Evolutionary conservation across 2,329 filamentous ascomycete species (phyloP).

Genomic region (Stagonosporopsis chrysanthemi): DNA sequence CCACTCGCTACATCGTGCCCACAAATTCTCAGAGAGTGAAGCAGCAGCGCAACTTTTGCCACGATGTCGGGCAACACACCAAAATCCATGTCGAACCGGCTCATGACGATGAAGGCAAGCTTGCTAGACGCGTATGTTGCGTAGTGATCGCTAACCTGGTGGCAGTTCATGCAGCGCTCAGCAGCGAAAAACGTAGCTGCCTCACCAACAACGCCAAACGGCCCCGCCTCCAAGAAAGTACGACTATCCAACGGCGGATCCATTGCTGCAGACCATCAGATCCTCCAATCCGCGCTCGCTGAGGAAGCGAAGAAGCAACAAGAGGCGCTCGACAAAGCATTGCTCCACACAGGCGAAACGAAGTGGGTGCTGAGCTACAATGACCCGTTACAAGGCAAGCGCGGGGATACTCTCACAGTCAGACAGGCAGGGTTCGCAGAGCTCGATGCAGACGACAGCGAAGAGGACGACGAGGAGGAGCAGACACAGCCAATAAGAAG

Average conservation of each 20-base stretch:
- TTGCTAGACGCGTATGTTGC: neutral
- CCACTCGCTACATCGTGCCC: neutral
- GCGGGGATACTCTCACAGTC: slow-evolving; percentile 56
- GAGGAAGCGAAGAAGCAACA: slow-evolving; percentile 72
- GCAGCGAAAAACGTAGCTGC: slow-evolving; percentile 65
- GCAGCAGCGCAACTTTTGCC: slow-evolving; percentile 8
- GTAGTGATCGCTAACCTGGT: slow-evolving; percentile 19
- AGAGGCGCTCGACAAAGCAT: slow-evolving; percentile 64
- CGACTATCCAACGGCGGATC: slow-evolving; percentile 59
- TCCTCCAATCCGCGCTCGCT: slow-evolving; percentile 69
- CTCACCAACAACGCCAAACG: slow-evolving; percentile 58
- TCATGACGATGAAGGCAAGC: slow-evolving; percentile 83
- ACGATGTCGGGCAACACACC: slow-evolving; percentile 44
- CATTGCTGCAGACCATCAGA: slow-evolving; percentile 59
- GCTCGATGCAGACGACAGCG: slow-evolving; percentile 54
- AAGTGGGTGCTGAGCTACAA: slow-evolving; percentile 75
- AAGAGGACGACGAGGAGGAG: slow-evolving; percentile 46
- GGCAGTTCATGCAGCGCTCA: slow-evolving; percentile 87
- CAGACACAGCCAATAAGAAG: slow-evolving; percentile 48
- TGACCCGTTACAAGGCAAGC: slow-evolving; percentile 51
- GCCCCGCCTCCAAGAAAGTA: slow-evolving; percentile 69
- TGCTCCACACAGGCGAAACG: slow-evolving; percentile 70
- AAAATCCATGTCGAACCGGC: slow-evolving; percentile 82
- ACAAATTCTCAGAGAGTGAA: neutral
- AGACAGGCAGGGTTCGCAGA: slow-evolving; percentile 67